Base-by-base conservation (phyloP, 139 green algal species). In the Tetradesmus obliquus region DNA sequence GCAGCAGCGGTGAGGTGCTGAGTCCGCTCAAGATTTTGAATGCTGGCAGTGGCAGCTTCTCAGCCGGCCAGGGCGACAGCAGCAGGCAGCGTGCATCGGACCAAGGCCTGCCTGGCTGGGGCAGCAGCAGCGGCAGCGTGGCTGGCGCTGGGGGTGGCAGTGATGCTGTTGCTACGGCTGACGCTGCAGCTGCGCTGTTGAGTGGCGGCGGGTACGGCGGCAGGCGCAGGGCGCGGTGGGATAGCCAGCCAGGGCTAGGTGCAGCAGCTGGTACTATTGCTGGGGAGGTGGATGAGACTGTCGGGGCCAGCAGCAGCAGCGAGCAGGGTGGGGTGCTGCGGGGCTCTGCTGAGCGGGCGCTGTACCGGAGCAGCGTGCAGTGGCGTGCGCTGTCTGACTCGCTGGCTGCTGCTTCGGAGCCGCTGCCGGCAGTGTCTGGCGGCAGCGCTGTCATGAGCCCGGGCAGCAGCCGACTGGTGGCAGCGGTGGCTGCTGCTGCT, bases 341-440 rank as follows among this genome's bases (percentile, higher is more conserved):
- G 55, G 82, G 6, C 1, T 87, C 55, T 6, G 55, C 54, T 7
- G 82, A 74, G 20, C 3, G 51, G 20, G 62, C 12, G 15, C 20
- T 74, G 24, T 88, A 88, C 24, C n/a, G 17, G 66, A 76, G 66
- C 8, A 84, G 86, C 24, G 86, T 90, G 55, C 69, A 84, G 69
- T 90, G 86, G 86, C 79, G 57, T 60, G 69, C 86, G 10, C 71
- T 90, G 53, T 55, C 19, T 8, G 86, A 90, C 54, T 90, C 71
- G 32, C 7, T 90, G 17, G 55, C 4, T 10, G 9, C 62, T 20
- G 60, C 82, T 22, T n/a, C 82, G 19, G 60, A n/a, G 51, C 53
- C 71, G 19, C 62, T 90, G 45, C 51, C 53, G 3, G 13, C 13
- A 15, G 71, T 19, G 45, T 17, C 5, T 15, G 22, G 20, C 4